These are phyloP conservation scores for Pyrenochaeta sp. DNA, from an alignment of 2,329 filamentous ascomycete species.

Conservation along the genomic window DNA sequence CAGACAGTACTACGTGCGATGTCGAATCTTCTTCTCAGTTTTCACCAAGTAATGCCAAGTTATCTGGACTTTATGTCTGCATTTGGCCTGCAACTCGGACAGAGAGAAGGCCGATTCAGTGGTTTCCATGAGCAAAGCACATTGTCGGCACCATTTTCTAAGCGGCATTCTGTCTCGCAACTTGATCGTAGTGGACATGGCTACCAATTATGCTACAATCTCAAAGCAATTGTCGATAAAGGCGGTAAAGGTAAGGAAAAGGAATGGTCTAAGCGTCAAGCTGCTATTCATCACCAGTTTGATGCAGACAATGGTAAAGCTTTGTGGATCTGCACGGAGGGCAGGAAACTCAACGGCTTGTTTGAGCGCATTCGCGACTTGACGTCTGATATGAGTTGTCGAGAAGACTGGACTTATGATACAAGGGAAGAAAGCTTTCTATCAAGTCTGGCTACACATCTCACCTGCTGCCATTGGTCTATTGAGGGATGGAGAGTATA, in stretches of 20 bases:
- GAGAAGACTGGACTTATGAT: slow-evolving; percentile 38
- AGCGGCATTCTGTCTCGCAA: slow-evolving; percentile 15
- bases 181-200: slow-evolving; percentile 45
- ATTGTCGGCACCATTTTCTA: slow-evolving; percentile 21
- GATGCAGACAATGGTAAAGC: slow-evolving; percentile 46
- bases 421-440: slow-evolving; percentile 45
- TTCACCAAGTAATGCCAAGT: slow-evolving; percentile 52
- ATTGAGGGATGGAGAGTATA: slow-evolving; percentile 54
- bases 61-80: slow-evolving; percentile 51
- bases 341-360: no score
- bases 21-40: slow-evolving; percentile 27
- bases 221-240: slow-evolving; percentile 35
- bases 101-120: slow-evolving; percentile 45
- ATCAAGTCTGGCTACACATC: slow-evolving; percentile 47
- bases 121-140: slow-evolving; percentile 46
- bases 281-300: slow-evolving; percentile 51
- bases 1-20: slow-evolving; percentile 23
- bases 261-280: slow-evolving; percentile 50
- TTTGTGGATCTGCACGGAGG: slow-evolving; percentile 54
- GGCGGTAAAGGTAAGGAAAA: slow-evolving; percentile 16
- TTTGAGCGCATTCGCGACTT: no score
- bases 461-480: slow-evolving; percentile 52
- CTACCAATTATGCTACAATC: slow-evolving; percentile 49
- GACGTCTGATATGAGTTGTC: no score
- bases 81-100: slow-evolving; percentile 44